A percentile compares a stretch with the other conserved stretches of the same genome.
Conservation (phyloP, 2,329 filamentous ascomycete genomes). For the Neonectria coccinea region DNA sequence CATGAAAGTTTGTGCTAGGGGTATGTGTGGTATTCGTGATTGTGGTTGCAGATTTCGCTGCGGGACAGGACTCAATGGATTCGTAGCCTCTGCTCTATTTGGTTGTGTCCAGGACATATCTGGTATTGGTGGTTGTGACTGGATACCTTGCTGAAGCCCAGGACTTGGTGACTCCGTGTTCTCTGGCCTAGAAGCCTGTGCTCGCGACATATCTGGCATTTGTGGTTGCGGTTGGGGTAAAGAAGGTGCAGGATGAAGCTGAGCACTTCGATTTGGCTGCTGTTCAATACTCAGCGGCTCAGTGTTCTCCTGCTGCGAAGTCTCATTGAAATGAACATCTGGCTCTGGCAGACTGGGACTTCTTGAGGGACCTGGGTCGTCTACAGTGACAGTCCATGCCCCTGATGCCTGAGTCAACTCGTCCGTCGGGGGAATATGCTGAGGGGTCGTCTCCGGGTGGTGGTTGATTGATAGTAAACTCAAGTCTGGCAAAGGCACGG, state of each 20-base stretch:
- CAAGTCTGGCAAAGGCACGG: background rate
- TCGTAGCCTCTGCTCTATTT: too few species aligned
- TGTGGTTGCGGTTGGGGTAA: background rate
- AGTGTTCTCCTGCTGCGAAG: background rate
- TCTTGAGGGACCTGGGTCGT: background rate
- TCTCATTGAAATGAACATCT: background rate
- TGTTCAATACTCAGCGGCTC: background rate
- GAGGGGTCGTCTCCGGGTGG: background rate
- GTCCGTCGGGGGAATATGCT: background rate
- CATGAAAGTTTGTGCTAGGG: too few species aligned
- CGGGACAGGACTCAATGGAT: too few species aligned
- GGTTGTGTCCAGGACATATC: too few species aligned
- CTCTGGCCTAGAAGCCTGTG: too few species aligned
- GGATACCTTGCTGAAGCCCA: too few species aligned
- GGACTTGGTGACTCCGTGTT: too few species aligned
- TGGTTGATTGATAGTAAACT: background rate
- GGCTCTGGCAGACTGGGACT: background rate
- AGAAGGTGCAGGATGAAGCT: background rate
- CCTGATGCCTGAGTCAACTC: background rate
- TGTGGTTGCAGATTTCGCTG: too few species aligned
- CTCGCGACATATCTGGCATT: too few species aligned
- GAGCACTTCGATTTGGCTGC: background rate
- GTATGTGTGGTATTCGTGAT: too few species aligned
- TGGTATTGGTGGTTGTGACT: too few species aligned
- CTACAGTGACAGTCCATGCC: background rate